Base-by-base conservation (phyloP, 2,329 filamentous ascomycete genomes). In the Talaromyces sp. region DNA sequence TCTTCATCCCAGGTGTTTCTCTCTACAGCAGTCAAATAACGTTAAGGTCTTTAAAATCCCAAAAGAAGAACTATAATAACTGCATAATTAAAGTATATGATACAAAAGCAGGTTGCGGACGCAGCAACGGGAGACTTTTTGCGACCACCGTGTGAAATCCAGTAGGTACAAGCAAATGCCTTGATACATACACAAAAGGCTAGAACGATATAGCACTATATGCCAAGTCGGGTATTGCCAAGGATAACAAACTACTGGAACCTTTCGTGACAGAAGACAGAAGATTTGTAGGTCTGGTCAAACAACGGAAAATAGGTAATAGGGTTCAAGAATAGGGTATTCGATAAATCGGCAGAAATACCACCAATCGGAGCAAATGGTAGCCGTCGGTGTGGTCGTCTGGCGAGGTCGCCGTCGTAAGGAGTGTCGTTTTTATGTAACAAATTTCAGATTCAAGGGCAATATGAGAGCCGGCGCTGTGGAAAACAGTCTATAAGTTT, bases 371-470 rank as follows among this genome's bases (percentile, higher is more conserved):
- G 16, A 48, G 50, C n/a, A 37, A 14, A 56, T 56, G n/a, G 57
- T 48, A 48, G 45, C 45, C 22, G n/a, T 52, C 33, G 50, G 27
- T n/a, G 41, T 31, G 39, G 8, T 31, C 14, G n/a, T 24, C 14
- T 33, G 54, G 16, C 37, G 31, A 52, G 50, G 35, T 62, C 39
- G 35, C 60, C 45, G 52, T 62, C 64, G 60, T 62, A 65, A 65
- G 64, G 64, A 65, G 37, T 48, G 64, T 65, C 64, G 59, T 62
- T n/a, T 60, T 62, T n/a, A 43, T 43, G 37, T 22, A 57, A 57
- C 35, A 54, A 54, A 54, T 14, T 56, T 54, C 45, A 39, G 52
- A 27, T 16, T 56, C 27, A 37, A 33, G 52, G 41, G 52, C 43
- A 52, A n/a, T 22, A 33, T 14, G 33, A 45, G 41, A 16, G 56